phyloP scores from a whole-genome alignment of 1,284 basidiomycete genomes.

The Trichosporon ovoides region DNA sequence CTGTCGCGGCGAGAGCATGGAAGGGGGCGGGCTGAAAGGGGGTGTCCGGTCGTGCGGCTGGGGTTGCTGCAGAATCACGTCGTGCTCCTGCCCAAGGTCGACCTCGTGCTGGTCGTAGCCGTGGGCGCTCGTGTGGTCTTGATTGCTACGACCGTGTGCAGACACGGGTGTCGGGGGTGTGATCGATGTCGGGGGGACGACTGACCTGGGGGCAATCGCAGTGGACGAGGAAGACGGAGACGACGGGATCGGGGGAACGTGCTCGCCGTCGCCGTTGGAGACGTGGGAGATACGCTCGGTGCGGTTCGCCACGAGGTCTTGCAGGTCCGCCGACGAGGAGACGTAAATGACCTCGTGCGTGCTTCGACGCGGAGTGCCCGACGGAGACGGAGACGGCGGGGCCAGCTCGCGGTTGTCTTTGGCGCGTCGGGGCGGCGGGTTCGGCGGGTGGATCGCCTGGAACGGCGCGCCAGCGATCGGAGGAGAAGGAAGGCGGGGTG shows the following conservation, averaged over 20 bases:
- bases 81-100: not conserved
- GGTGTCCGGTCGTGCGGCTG: not conserved
- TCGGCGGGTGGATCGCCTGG: not conserved
- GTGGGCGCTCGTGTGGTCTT: not conserved
- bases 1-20: not conserved
- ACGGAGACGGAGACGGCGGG: not conserved
- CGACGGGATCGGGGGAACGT: not conserved
- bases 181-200: not conserved
- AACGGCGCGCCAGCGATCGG: not conserved
- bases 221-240: not conserved
- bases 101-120: not conserved
- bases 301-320: not conserved
- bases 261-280: slow-evolving; percentile 12
- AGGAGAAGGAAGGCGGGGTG: not conserved
- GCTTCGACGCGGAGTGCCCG: slow-evolving; percentile 17
- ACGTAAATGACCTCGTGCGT: slow-evolving; percentile 34
- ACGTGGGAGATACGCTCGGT: slow-evolving; percentile 7
- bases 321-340: slow-evolving; percentile 16
- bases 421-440: slow-evolving; percentile 1
- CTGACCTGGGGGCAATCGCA: no score
- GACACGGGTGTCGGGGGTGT: not conserved
- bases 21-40: not conserved
- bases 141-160: not conserved
- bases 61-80: not conserved
- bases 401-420: not conserved